Evolutionary conservation across 805 yeast genomes (phyloP).

Genomic region (Ogataea saltuana): DNA sequence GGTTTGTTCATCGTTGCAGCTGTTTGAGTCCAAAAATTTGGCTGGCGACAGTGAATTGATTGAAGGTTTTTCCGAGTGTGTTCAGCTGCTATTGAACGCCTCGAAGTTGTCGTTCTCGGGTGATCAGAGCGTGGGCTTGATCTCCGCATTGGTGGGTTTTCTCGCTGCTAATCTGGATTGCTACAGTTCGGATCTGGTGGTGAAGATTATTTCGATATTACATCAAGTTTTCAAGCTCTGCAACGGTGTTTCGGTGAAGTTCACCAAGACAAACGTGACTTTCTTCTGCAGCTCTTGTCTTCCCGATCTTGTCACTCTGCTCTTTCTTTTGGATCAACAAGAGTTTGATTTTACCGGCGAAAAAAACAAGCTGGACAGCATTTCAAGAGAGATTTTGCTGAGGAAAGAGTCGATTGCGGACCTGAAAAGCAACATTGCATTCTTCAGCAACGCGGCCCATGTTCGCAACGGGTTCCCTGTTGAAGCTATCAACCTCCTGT

Average conservation of each 20-base stretch:
- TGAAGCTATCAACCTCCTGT: conserved; percentile 30
- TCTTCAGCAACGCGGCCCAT: conserved; percentile 31
- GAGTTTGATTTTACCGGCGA: neutral
- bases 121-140: conserved; percentile 29
- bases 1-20: conserved; percentile 28
- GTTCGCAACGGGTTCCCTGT: conserved; percentile 17
- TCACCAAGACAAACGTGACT: conserved; percentile 29
- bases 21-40: conserved; percentile 21
- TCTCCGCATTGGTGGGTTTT: conserved; percentile 17
- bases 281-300: conserved; percentile 30
- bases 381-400: conserved; percentile 33
- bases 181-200: conserved; percentile 5
- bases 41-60: conserved; percentile 27
- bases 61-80: conserved; percentile 16
- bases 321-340: neutral
- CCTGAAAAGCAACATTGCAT: conserved; percentile 35
- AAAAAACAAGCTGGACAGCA: conserved; percentile 9
- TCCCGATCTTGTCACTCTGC: conserved; percentile 21
- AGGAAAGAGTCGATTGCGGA: conserved; percentile 25
- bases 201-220: conserved; percentile 9
- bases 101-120: conserved; percentile 22
- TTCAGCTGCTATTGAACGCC: conserved; percentile 20
- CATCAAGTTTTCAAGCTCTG: conserved; percentile 24
- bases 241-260: conserved; percentile 27
- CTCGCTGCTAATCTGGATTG: neutral